Evolutionary conservation across 257 asterid genomes (phyloP), one percentile per base, ranked within the genome.

Genomic region (Prunella vulgaris): DNA sequence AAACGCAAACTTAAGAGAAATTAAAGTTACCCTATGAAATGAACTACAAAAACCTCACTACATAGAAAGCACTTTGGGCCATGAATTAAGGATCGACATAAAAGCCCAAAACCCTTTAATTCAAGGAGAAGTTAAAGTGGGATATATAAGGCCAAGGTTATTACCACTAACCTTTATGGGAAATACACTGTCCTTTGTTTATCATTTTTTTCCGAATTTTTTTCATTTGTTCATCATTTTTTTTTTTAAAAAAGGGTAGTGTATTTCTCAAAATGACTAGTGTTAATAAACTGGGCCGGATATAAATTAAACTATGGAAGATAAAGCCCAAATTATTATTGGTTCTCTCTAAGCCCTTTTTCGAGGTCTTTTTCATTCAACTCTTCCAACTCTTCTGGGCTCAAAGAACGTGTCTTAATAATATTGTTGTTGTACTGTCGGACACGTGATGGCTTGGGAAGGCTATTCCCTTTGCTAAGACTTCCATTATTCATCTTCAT

Each of bases 391-490:
- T 78, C 84, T 61, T 64, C 21, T 32, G 84, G 73, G 74, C 52
- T 75, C 61, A 78, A 77, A 17, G 89, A 85, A 20, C 33, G 10
- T 0, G 84, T 75, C 66, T 80, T 85, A 21, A 20, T 60, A 25
- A 83, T 57, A 18, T 77, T 76, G 1, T 68, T 74, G 72, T 81
- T 73, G 6, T 84, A 84, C 0, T 84, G 79, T 49, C 81, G 74
- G 52, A 15, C 70, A n/a, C 18, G 1, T 0, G 77, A 57, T 60
- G 84, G 81, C 73, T 81, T 79, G 0, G 90, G 90, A 13, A 82
- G 84, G 74, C 86, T 86, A 56, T 1, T 51, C 28, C 74, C 83
- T 76, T 74, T 83, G 68, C 18, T 27, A 4, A 81, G 79, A 22
- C 77, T 76, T 60, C 56, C 54, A 56, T 4, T 76, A 0, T 58